These are phyloP conservation scores for Oidiodendron maius DNA, from an alignment of 495 filamentous ascomycete species.

Conservation along the genomic window DNA sequence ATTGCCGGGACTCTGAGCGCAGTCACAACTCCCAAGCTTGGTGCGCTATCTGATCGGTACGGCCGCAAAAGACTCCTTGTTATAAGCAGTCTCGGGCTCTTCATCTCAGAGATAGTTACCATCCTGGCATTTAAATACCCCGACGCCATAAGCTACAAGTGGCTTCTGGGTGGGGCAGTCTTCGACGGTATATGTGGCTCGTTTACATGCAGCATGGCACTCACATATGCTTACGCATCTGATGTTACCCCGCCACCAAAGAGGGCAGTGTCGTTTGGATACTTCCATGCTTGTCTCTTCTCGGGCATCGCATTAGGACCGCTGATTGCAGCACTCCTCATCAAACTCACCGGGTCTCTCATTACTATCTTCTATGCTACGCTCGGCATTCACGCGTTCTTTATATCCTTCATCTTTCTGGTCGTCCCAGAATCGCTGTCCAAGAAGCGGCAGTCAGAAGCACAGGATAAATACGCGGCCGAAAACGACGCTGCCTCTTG, in stretches of 20 bases:
- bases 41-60: slow-evolving; percentile 81
- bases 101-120: slow-evolving; percentile 66
- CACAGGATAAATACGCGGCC: slow-evolving; percentile 57
- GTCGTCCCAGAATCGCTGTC: slow-evolving; percentile 79
- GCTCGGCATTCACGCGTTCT: slow-evolving; percentile 62
- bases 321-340: slow-evolving; percentile 67
- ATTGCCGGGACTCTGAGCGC: slow-evolving; percentile 66
- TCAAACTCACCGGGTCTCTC: slow-evolving; percentile 60
- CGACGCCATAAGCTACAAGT: slow-evolving; percentile 61
- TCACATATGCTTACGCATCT: slow-evolving; percentile 77
- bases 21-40: slow-evolving; percentile 73
- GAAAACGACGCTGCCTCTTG: slow-evolving; percentile 1
- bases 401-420: slow-evolving; percentile 61
- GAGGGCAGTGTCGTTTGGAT: slow-evolving; percentile 81
- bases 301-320: slow-evolving; percentile 81
- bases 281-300: slow-evolving; percentile 84
- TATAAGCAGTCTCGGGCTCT: slow-evolving; percentile 57
- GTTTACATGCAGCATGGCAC: slow-evolving; percentile 74
- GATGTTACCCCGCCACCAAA: slow-evolving; percentile 78
- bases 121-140: slow-evolving; percentile 70
- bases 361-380: slow-evolving; percentile 75
- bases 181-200: slow-evolving; percentile 82
- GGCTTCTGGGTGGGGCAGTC: slow-evolving; percentile 66
- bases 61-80: slow-evolving; percentile 70
- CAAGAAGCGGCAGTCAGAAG: slow-evolving; percentile 56